These are phyloP conservation scores for Hypoxylon intermedium DNA, from an alignment of 495 filamentous ascomycete species.

Conservation along the genomic window DNA sequence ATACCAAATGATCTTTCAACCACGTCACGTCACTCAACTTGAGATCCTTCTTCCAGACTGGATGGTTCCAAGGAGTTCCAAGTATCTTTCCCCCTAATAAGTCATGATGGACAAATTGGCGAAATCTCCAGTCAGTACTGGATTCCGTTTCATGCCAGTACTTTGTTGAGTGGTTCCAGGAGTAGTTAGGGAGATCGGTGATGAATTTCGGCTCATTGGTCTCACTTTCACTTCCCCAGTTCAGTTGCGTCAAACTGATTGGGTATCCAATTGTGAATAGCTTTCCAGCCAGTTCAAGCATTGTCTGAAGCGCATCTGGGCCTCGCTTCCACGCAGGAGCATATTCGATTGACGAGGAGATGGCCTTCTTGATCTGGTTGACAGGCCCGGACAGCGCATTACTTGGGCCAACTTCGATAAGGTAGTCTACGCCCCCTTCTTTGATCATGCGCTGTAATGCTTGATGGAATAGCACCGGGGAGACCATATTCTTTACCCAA, in stretches of 20 bases:
- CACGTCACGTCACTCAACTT: slow-evolving; percentile 43
- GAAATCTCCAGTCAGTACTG: slow-evolving; percentile 33
- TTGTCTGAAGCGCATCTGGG: slow-evolving; percentile 29
- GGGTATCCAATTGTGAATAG: slow-evolving; percentile 26
- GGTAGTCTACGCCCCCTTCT: slow-evolving; percentile 18
- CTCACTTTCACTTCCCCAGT: background rate
- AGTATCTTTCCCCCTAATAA: slow-evolving; percentile 15
- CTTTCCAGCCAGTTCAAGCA: slow-evolving; percentile 38
- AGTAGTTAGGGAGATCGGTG: slow-evolving; percentile 49
- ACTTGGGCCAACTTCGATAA: slow-evolving; percentile 63
- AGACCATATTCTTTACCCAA: slow-evolving; percentile 48
- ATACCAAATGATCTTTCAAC: slow-evolving; percentile 42
- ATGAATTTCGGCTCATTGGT: background rate
- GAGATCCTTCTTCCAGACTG: slow-evolving; percentile 43
- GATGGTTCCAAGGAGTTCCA: slow-evolving; percentile 5
- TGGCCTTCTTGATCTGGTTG: slow-evolving; percentile 41
- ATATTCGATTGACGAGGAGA: background rate
- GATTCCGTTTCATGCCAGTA: slow-evolving; percentile 42
- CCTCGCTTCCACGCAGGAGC: slow-evolving; percentile 9
- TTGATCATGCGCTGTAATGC: slow-evolving; percentile 32
- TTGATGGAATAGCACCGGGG: slow-evolving; percentile 44
- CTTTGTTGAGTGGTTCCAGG: slow-evolving; percentile 51
- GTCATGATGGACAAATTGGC: slow-evolving; percentile 32
- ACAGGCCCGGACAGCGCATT: slow-evolving; percentile 53
- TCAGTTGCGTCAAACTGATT: background rate